Base-by-base conservation (phyloP, 2,329 filamentous ascomycete genomes). In the Fusarium foetens region DNA sequence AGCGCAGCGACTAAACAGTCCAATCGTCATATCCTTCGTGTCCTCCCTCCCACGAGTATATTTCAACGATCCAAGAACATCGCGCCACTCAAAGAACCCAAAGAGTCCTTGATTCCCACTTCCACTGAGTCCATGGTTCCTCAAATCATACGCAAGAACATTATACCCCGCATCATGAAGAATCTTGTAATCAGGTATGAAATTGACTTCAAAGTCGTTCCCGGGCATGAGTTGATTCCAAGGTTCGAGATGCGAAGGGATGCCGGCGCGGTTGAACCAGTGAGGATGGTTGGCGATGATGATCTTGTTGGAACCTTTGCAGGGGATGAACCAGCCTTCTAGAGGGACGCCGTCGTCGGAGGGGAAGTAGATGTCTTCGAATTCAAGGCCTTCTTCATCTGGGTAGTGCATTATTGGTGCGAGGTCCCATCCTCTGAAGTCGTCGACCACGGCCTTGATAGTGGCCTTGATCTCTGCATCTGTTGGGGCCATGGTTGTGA, bases 231-330 rank as follows among this genome's bases (percentile, higher is more conserved):
- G 70, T 0, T 69, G 43, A 9, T 25, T 67, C 70, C 66, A 72
- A 3, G 70, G 70, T 0, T 63, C 53, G 1, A 73, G 16, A 6
- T 72, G 70, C 0, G 70, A 72, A 3, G 70, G 70, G 2, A 72
- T 53, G 0, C 70, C 70, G 2, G 70, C 70, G 11, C 70, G 66
- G 41, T 57, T 72, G 57, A 70, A 72, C 66, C 70, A 73, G 41
- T 63, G 70, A 9, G 70, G 70, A 16, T 72, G 70, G 19, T 73
- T 73, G 36, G 70, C 61, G 31, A 72, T 70, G 41, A 72, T 63
- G 53, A 73, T 45, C 43, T 72, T 72, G 19, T 49, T 39, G 13
- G 70, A 72, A 21, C 45, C 45, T 33, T 60, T 59, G 53, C 61
- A 59, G 0, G 70, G 61, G 27, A 72, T 67, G 36, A 73, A 73